Evolutionary conservation across 2,329 filamentous ascomycete genomes (phyloP), one percentile per base, ranked within the genome.

Genomic region (Rutstroemia sp.): DNA sequence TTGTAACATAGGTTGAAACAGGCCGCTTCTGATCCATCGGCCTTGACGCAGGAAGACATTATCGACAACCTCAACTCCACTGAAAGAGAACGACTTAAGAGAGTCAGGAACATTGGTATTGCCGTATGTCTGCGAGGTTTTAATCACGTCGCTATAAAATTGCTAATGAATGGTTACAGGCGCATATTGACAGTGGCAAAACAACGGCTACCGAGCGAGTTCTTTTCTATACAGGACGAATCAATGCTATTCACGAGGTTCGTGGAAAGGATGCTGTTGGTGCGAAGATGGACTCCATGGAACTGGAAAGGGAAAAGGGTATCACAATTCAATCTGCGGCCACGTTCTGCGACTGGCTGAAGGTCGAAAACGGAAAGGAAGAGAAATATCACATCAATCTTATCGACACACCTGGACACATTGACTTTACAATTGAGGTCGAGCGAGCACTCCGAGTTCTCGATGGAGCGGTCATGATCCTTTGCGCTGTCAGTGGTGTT

Each of bases 211-310:
- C 92, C 56, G 94, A 99, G 76, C 88, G 94, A 72, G 91, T 99
- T 46, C 86, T 99, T 57, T 99, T 92, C 81, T 99, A 99, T 74
- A 97, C 94, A 55, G 94, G 94, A 63, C 87, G 94, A 70, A 96
- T 96, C 75, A 95, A 95, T 71, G 82, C 89, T 34, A 97, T 99
- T 68, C 94, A 99, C 77, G 94, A 99, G 75, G 94, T 99, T 45
- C 84, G 94, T 68, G 91, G 91, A 58, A 92, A 92, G 70, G 94
- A 99, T 79, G 83, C 88, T 38, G 91, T 96, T 42, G 94, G 94
- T 63, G 94, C 94, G 59, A 99, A 99, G 78, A 99, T 99, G 94
- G 94, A 99, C 77, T 96, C 92, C 25, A 99, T 99, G 94, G 94
- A 99, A 66, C 79, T 99, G 64, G 94, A 99, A 76, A 82, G 94